Evolutionary conservation across 2,329 filamentous ascomycete species (phyloP).

Genomic region (Botrytis sinoallii): DNA sequence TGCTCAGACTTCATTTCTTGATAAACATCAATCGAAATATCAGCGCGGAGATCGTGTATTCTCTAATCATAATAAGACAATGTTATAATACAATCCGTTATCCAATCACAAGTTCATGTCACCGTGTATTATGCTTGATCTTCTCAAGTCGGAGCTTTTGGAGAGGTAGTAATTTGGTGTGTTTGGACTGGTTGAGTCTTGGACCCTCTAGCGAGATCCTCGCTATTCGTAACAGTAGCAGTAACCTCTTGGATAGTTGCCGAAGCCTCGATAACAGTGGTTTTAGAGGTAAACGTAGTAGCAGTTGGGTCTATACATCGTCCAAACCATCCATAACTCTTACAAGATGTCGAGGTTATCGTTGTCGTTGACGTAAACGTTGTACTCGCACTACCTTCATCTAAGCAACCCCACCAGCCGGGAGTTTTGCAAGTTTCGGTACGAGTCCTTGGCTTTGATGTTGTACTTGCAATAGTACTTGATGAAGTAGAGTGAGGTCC

Average conservation of each 20-base stretch:
- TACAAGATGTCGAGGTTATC: conserved; percentile 16
- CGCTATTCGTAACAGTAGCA: conserved; percentile 6
- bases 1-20: background rate
- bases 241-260: background rate
- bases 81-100: background rate
- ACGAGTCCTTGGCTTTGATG: conserved; percentile 57
- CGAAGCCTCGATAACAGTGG: conserved; percentile 16
- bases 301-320: conserved; percentile 7
- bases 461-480: conserved; percentile 56
- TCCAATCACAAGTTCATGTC: background rate
- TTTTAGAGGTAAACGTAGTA: conserved; percentile 11
- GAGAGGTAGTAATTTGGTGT: conserved; percentile 15
- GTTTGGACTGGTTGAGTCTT: background rate
- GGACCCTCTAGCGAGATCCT: background rate
- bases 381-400: conserved; percentile 33
- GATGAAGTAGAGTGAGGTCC: conserved; percentile 75
- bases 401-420: conserved; percentile 65
- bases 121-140: background rate
- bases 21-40: background rate
- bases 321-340: conserved; percentile 26
- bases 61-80: background rate
- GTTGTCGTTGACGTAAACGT: conserved; percentile 33
- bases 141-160: background rate
- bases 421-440: conserved; percentile 85
- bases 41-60: background rate